Evolutionary conservation across 2,329 filamentous ascomycete genomes (phyloP).

Genomic region (Trichoderma oligosporum): DNA sequence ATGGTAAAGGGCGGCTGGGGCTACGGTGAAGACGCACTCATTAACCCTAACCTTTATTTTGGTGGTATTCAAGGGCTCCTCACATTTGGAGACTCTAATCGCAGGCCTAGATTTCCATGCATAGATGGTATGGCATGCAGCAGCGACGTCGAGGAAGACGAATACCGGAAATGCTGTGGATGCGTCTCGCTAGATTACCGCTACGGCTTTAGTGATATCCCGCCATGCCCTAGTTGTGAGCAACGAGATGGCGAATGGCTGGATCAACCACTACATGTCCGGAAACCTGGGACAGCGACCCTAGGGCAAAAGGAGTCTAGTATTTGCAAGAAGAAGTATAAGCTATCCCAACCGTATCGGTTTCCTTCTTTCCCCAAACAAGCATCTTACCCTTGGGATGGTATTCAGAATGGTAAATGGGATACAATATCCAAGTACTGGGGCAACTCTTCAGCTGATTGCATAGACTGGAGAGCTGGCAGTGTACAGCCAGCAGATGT

Average conservation of each 20-base stretch:
- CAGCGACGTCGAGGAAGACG: neutral
- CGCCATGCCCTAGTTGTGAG: neutral
- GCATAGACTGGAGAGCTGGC: neutral
- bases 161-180: neutral
- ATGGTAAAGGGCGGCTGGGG: no score
- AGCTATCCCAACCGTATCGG: no score
- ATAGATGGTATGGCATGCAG: neutral
- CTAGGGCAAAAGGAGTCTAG: no score
- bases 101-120: no score
- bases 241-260: no score
- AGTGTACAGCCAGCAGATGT: neutral
- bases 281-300: no score
- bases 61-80: no score
- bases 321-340: no score
- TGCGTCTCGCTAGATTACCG: neutral
- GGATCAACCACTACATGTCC: no score
- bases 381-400: neutral
- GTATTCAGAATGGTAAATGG: neutral
- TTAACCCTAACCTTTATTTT: no score
- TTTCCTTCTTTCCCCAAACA: neutral
- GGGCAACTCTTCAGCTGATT: neutral
- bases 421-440: neutral
- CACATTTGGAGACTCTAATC: no score
- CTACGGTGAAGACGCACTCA: no score
- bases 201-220: neutral